These are phyloP conservation scores for Nothophaeocryptopus gaeumannii DNA, from an alignment of 2,329 filamentous ascomycete species.

Conservation along the genomic window DNA sequence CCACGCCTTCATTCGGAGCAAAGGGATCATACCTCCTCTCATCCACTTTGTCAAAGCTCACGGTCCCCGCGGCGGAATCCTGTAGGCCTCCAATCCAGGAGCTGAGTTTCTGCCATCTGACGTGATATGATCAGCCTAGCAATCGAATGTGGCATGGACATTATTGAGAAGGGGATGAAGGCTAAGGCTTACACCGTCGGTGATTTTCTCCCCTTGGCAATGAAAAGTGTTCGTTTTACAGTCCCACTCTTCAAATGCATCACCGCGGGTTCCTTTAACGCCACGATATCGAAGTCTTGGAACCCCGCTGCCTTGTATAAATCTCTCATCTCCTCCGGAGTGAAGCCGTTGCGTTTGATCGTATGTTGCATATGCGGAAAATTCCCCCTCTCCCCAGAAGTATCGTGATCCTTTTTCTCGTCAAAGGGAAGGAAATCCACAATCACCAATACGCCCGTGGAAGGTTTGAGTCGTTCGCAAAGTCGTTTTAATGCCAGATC, in stretches of 20 bases:
- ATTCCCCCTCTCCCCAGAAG: constrained; percentile 9
- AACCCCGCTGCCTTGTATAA: constrained; percentile 30
- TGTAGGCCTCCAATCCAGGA: constrained; percentile 19
- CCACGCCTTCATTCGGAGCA: too few species aligned
- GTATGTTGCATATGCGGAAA: constrained; percentile 31
- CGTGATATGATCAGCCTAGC: background rate
- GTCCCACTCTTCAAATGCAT: constrained; percentile 30
- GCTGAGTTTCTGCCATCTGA: constrained; percentile 15
- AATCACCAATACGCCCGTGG: constrained; percentile 27
- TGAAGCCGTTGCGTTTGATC: constrained; percentile 37
- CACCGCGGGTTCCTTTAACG: constrained; percentile 28
- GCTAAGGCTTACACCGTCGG: constrained; percentile 13
- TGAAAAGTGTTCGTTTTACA: constrained; percentile 31
- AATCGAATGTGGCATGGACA: background rate
- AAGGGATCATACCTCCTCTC: too few species aligned
- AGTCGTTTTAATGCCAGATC: constrained; percentile 28
- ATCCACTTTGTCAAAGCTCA: background rate
- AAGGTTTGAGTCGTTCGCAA: constrained; percentile 27
- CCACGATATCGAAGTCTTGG: constrained; percentile 32
- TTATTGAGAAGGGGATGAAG: background rate
- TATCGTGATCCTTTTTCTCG: constrained; percentile 9
- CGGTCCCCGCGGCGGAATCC: constrained; percentile 5
- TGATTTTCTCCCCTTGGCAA: constrained; percentile 31
- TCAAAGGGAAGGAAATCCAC: constrained; percentile 34
- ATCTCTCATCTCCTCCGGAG: constrained; percentile 22